Evolutionary conservation across 2,329 filamentous ascomycete species (phyloP).

Genomic region (Aspergillus hiratsukae): DNA sequence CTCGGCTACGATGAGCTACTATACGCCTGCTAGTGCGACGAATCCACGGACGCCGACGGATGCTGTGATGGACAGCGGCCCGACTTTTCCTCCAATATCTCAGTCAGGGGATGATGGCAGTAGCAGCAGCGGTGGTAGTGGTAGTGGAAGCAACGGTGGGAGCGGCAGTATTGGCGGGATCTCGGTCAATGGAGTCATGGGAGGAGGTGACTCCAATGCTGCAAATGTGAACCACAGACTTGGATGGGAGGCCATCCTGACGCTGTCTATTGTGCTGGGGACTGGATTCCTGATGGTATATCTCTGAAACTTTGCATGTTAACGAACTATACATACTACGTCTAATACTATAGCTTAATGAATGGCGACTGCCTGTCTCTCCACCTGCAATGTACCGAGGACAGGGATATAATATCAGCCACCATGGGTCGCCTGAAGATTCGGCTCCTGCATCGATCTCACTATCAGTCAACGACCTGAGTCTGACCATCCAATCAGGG

Average conservation of each 20-base stretch:
- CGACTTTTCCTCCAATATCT: background rate
- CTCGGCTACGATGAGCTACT: background rate
- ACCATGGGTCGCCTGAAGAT: too few species aligned
- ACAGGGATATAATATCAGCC: too few species aligned
- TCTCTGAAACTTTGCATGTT: constrained; percentile 11
- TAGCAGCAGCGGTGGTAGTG: background rate
- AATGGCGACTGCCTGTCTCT: background rate
- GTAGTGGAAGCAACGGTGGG: background rate
- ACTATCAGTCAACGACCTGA: too few species aligned
- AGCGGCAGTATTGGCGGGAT: background rate
- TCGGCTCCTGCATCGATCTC: too few species aligned
- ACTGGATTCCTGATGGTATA: background rate
- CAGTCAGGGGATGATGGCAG: background rate
- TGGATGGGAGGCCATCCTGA: background rate
- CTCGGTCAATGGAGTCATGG: background rate
- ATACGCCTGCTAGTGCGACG: background rate
- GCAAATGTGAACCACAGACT: background rate
- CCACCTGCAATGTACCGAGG: too few species aligned
- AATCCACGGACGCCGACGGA: background rate
- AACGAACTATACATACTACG: constrained; percentile 48
- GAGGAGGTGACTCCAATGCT: background rate
- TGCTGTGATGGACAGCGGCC: background rate
- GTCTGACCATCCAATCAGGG: too few species aligned
- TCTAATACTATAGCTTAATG: background rate
- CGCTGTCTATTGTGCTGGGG: background rate